These are phyloP conservation scores for Populus hybrid DNA, from an alignment of 441 rosid genomes.

Conservation along the genomic window DNA sequence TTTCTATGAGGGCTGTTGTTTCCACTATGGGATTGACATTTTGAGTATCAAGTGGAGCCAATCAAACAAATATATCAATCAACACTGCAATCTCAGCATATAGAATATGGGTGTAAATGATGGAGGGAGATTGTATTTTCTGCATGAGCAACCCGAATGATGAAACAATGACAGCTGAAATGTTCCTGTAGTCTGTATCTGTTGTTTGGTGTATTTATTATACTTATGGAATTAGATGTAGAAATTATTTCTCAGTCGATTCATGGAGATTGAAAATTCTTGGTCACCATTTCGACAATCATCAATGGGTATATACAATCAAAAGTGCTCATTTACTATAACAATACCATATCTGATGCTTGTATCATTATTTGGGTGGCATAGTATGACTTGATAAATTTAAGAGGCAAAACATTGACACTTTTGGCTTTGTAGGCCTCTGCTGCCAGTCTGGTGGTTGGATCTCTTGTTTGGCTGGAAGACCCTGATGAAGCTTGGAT, in stretches of 20 bases:
- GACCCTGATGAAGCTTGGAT: conserved; percentile 88
- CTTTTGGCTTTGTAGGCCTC: conserved; percentile 61
- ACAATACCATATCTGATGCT: conserved; percentile 1
- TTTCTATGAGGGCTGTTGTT: background rate
- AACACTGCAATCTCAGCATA: background rate
- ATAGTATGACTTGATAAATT: conserved; percentile 7
- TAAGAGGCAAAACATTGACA: conserved; percentile 14
- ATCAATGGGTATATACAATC: background rate
- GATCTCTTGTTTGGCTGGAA: conserved; percentile 90
- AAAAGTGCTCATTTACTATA: background rate
- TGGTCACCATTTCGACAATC: background rate
- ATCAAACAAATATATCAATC: background rate
- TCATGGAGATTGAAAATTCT: background rate
- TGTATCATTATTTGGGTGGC: background rate
- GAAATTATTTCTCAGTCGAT: background rate
- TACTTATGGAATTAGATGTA: background rate
- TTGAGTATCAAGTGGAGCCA: background rate
- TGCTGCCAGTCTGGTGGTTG: conserved; percentile 50
- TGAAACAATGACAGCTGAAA: background rate
- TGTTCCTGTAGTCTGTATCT: background rate
- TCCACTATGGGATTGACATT: background rate
- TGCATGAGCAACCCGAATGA: background rate
- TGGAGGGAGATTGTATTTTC: background rate
- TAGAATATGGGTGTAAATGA: background rate
- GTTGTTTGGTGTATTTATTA: background rate